phyloP scores from a whole-genome alignment of 768 basidiomycete genomes.

The Astraeus odoratus region DNA sequence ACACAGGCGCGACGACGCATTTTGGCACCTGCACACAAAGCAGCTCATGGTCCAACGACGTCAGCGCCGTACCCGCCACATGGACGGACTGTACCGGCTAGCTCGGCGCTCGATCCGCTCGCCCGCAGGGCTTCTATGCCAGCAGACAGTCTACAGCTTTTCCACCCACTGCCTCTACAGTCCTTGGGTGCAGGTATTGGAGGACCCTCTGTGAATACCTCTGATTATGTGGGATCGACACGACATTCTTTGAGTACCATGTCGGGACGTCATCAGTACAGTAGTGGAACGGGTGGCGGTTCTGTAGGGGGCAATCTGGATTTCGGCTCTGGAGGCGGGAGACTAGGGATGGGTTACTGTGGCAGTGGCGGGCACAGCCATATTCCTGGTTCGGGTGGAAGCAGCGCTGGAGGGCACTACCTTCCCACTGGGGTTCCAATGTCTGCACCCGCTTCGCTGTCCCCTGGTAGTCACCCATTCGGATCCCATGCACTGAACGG shows the following conservation, averaged over 20 bases:
- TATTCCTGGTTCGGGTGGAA: slow-evolving; percentile 35
- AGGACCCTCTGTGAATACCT: slow-evolving; percentile 11
- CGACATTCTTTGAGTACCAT: slow-evolving; percentile 41
- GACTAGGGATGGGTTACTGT: slow-evolving; percentile 33
- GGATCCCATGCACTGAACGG: slow-evolving; percentile 21
- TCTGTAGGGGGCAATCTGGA: slow-evolving; percentile 14
- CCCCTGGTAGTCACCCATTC: slow-evolving; percentile 27
- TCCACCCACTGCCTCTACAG: slow-evolving; percentile 74
- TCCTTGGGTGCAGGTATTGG: slow-evolving; percentile 21
- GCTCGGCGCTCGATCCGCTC: slow-evolving; percentile 29
- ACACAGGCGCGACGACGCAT: slow-evolving; percentile 71
- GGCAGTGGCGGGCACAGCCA: slow-evolving; percentile 30
- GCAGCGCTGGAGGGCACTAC: slow-evolving; percentile 22
- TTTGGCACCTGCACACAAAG: slow-evolving; percentile 74
- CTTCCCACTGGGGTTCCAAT: slow-evolving; percentile 38
- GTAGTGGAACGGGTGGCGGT: slow-evolving; percentile 4
- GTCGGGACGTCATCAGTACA: slow-evolving; percentile 29
- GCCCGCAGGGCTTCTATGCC: slow-evolving; percentile 63
- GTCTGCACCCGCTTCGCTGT: slow-evolving; percentile 45
- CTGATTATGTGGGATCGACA: slow-evolving; percentile 37
- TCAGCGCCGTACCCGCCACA: slow-evolving; percentile 61
- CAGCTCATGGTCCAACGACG: slow-evolving; percentile 70
- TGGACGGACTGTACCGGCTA: slow-evolving; percentile 25
- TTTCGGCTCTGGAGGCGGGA: slow-evolving; percentile 20
- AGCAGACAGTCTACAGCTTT: slow-evolving; percentile 64